Evolutionary conservation across 2,329 filamentous ascomycete genomes (phyloP), one percentile per base, ranked within the genome.

Genomic region (Talaromyces sp.): DNA sequence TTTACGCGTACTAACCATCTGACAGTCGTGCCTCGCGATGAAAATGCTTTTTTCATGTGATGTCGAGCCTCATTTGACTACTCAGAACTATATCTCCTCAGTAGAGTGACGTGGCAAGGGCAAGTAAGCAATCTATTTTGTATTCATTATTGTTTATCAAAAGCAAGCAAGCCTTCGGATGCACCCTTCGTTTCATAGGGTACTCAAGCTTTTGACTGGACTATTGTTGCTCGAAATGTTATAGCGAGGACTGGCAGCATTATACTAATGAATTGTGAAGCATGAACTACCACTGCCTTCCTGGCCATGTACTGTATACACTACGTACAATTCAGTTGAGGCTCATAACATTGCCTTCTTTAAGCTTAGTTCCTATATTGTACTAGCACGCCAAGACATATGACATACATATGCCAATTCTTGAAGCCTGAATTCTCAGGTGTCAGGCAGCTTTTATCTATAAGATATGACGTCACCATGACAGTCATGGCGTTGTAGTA

Each of bases 31-130:
- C 25, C 37, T 41, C 15, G 17, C 45, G 35, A n/a, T 54, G n/a
- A 41, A 25, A 54, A 47, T 2, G 35, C 22, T 54, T 62, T 47
- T 52, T 47, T 52, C 47, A 54, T 54, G 47, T 62, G 47, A 45
- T 62, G 27, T 43, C 19, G 35, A 62, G 60, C 60, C 60, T 43
- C 47, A 54, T 33, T 19, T 62, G 47, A 41, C 13, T 19, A 43
- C 60, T 35, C 22, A 33, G 35, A 62, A 11, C 39, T 45, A 9
- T 31, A 25, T 39, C 17, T 33, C 39, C 50, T 62, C 47, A 54
- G 43, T 62, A 31, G 22, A 54, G 50, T 62, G 60, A 62, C 60
- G 60, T 62, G 60, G 47, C 60, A 62, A 54, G 60, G 60, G 47
- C 60, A 62, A 54, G 60, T 31, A 41, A 7, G 25, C 11, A 25